Percentiles rank a stretch among this genome's conserved stretches.
These are phyloP conservation scores for Coelastrella sp. DNA, from an alignment of 139 green algal species.

Conservation along the genomic window DNA sequence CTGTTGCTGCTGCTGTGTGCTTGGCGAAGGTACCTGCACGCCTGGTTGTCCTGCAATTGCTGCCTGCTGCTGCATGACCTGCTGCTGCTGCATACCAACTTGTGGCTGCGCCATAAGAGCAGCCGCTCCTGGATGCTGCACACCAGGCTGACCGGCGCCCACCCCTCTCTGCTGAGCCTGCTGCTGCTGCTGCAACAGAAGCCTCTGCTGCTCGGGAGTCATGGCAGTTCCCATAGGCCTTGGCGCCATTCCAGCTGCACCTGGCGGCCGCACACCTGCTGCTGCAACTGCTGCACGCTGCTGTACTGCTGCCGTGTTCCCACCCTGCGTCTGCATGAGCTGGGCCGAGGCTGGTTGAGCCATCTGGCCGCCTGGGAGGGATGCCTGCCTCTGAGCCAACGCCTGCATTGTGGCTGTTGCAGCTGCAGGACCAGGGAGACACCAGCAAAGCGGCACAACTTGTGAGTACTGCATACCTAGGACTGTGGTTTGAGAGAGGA, in stretches of 20 bases:
- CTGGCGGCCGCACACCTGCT: conserved; percentile 18
- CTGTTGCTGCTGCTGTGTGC: conserved; percentile 30
- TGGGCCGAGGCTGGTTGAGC: conserved; percentile 8
- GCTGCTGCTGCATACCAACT: not conserved
- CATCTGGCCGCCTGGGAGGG: not conserved
- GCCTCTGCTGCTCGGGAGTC: conserved; percentile 20
- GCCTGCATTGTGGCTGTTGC: conserved; percentile 20
- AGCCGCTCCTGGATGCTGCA: conserved; percentile 41
- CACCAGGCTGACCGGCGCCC: not conserved
- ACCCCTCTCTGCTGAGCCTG: conserved; percentile 15
- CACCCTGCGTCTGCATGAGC: not conserved
- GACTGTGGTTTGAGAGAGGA: no score
- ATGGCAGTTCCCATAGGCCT: not conserved
- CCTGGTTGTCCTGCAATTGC: not conserved
- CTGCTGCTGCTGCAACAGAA: conserved; percentile 18
- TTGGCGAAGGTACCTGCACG: conserved; percentile 3
- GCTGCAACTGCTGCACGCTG: conserved; percentile 10
- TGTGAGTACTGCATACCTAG: no score
- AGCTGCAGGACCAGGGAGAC: not conserved
- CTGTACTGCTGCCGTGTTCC: conserved; percentile 4
- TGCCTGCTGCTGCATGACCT: conserved; percentile 13
- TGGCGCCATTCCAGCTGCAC: conserved; percentile 4
- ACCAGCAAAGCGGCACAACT: not conserved
- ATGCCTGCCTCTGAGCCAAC: conserved; percentile 3
- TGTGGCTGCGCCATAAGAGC: conserved; percentile 10